Conservation (phyloP, 1,139 yeast species). For the Suhomyces guaymorum region DNA sequence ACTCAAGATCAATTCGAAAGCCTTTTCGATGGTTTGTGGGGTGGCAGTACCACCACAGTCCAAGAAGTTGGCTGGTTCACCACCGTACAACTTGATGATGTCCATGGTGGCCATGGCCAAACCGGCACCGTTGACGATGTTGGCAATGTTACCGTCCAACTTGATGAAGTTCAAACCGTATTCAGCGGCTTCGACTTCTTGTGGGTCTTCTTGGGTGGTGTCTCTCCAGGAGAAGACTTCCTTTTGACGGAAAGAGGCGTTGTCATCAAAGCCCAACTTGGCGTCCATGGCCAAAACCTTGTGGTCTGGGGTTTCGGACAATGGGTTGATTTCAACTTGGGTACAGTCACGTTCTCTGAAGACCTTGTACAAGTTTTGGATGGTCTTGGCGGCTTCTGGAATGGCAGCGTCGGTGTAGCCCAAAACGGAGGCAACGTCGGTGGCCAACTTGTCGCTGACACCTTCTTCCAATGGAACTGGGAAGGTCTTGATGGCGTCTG, state of each 20-base stretch:
- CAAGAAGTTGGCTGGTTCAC: conserved; percentile 97
- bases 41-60: conserved; percentile 99
- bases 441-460: conserved; percentile 76
- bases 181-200: conserved; percentile 89
- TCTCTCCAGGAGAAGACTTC: conserved; percentile 96
- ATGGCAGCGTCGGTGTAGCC: conserved; percentile 81
- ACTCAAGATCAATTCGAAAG: conserved; percentile 88
- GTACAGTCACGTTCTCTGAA: conserved; percentile 93
- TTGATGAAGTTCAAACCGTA: conserved; percentile 94
- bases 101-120: conserved; percentile 99
- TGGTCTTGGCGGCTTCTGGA: conserved; percentile 84
- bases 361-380: conserved; percentile 84
- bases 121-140: conserved; percentile 99
- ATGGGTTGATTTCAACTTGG: conserved; percentile 97
- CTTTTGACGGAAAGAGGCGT: conserved; percentile 91
- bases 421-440: conserved; percentile 71
- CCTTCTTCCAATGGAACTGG: conserved; percentile 76
- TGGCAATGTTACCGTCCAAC: conserved; percentile 97
- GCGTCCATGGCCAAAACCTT: conserved; percentile 98
- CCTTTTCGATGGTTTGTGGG: conserved; percentile 96
- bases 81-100: conserved; percentile 96
- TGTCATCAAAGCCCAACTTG: conserved; percentile 97
- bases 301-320: conserved; percentile 89
- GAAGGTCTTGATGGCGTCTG: conserved; percentile 90
- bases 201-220: conserved; percentile 95